Base-by-base conservation (phyloP, 495 filamentous ascomycete genomes). In the Chaetomium cochliodes region DNA sequence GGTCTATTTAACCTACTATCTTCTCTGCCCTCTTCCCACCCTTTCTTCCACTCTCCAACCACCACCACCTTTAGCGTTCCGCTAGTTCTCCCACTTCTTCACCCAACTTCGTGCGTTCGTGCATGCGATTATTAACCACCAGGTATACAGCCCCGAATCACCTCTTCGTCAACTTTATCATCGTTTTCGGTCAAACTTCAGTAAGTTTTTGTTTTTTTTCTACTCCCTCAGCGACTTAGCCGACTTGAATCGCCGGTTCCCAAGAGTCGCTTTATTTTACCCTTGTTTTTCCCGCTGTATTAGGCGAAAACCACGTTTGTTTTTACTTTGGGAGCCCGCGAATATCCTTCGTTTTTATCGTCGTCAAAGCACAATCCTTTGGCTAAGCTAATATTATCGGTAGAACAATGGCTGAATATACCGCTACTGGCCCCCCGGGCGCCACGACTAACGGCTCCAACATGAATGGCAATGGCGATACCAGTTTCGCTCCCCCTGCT, bases 391-490 rank as follows among this genome's bases (percentile, higher is more conserved):
- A 49, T 26, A 13, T n/a, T 46, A 7, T 2, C 39, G 15, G 12
- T 52, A 59, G 26, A 30, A 71, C 20, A 9, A 76, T 76, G 74
- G 62, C 74, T 42, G 74, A 76, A 4, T 76, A 72, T 49, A 25
- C 67, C 44, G 8, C 67, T 33, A 44, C 65, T 15, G 69, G 69
- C 26, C 56, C 67, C 9, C 64, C 67, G 13, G 73, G 74, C 56
- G 60, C 73, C 33, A 46, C 60, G 33, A 57, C 65, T 33, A 67
- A 64, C 39, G 72, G 65, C 25, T 20, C 70, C 5, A 64, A 65
- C 67, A 71, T 76, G 69, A 76, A 76, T 59, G 74, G 73, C n/a
- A 61, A 62, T 9, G 61, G 62, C 46, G 74, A 74, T 3, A 23
- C 37, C 2, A 53, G 37, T 30, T 75, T 72, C 50, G 25, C 63